Evolutionary conservation across 2,329 filamentous ascomycete genomes (phyloP), one percentile per base, ranked within the genome.

Genomic region (Cryoendolithus antarcticus): DNA sequence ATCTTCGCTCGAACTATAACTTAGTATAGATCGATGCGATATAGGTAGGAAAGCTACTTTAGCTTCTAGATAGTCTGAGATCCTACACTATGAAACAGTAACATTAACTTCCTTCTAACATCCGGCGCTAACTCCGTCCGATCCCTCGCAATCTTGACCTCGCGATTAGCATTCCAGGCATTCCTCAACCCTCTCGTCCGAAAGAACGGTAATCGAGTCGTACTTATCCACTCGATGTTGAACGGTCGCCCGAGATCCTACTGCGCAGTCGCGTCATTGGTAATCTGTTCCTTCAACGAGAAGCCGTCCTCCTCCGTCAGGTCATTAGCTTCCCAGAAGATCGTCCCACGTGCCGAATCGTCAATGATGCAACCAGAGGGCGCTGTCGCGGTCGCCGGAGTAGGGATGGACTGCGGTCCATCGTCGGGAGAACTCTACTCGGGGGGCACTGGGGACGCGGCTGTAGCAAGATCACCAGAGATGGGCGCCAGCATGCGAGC

Each of bases 121-220:
- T 70, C 74, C 21, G 88, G 83, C 60, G 95, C 89, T 38, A 96
- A 67, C 59, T 96, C 89, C 0, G 89, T 96, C 2, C 89, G 89
- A 53, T 96, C 89, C 52, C 89, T 74, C 15, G 89, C 89, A 55
- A 96, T 94, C 62, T 96, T 96, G 45, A 96, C 84, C 56, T 96
- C 89, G 38, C 89, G 71, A 54, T 95, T 94, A 4, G 85, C 82
- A 59, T 96, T 96, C 85, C 86, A 94, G 0, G 86, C 82, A 56
- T 96, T 96, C 28, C 88, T 75, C 40, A 96, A 62, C 0, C 89
- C 88, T 47, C 86, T 70, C 0, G 88, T 93, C 32, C 83, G 76
- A 58, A 91, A 93, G 56, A 96, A 96, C 0, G 89, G 86, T 4
- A 96, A 70, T 30, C 80, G 74, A 40, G 74, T 77, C 4, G 83